Base-by-base conservation (phyloP, 768 basidiomycete genomes). In the Mycena albidolilacea region DNA sequence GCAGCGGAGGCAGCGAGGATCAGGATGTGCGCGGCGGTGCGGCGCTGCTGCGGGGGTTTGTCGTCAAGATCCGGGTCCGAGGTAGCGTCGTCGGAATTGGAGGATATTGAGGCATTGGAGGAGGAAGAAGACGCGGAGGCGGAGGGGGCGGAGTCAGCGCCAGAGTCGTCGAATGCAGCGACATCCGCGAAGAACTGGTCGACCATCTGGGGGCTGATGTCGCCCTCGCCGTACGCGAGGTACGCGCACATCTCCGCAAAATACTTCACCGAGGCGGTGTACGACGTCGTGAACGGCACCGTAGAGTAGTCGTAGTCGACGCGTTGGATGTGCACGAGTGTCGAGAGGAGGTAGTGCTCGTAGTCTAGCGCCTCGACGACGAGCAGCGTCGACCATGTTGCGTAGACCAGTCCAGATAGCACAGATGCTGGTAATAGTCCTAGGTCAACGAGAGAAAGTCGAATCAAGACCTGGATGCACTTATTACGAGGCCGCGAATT, bases 281-380 rank as follows among this genome's bases (percentile, higher is more conserved):
- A 70, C 35, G 41, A 39, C 5, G 30, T 15, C 21, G 52, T 57
- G 37, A 75, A 48, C 1, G 59, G 4, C n/a, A 70, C 50, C 0
- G 64, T 54, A 7, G 65, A 2, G 58, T 62, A 72, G 64, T 76
- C 75, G 58, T 76, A 76, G 71, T 76, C 75, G 44, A 73, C 66
- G 64, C 75, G 75, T 43, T 76, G 75, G 58, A 76, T 76, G 61
- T 76, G 64, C 43, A 76, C 75, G 69, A 76, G 75, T 17, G 71
- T 70, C 30, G 63, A 64, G 35, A 76, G 75, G 23, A 76, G 48
- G 48, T 76, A 76, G 61, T 70, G 71, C 38, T 76, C 75, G 71
- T 76, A 64, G 37, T 76, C 75, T 23, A 76, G 71, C 48, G 64
- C 75, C 48, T 76, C 75, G 37, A 64, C 69, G 23, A 73, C 75